phyloP scores from a whole-genome alignment of 2,329 filamentous ascomycete genomes.

The Pseudogymnoascus sp. region DNA sequence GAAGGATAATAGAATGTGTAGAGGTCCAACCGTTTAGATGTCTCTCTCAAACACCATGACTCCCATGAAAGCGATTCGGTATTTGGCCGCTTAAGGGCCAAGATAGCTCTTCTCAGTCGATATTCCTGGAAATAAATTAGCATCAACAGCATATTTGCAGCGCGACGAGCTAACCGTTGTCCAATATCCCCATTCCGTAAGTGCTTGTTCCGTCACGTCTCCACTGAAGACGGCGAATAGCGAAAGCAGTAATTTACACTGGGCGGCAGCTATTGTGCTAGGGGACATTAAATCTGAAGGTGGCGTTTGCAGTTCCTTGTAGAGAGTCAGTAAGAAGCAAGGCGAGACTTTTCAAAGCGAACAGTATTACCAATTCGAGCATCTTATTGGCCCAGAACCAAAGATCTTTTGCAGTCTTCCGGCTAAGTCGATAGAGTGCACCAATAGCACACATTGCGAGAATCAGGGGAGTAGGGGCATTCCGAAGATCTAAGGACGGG shows the following conservation, averaged over 20 bases:
- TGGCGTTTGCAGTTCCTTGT: background rate
- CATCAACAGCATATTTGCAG: no score
- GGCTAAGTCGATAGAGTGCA: conserved; percentile 28
- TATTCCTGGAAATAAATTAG: no score
- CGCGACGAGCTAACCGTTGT: no score
- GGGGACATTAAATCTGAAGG: background rate
- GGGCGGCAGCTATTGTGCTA: background rate
- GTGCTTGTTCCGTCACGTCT: background rate
- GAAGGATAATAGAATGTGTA: background rate
- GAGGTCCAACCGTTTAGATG: background rate
- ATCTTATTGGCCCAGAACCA: conserved; percentile 15
- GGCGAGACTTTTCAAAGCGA: background rate
- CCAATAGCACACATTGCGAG: conserved; percentile 33
- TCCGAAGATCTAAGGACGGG: no score
- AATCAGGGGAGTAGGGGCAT: conserved; percentile 19
- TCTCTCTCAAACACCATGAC: background rate
- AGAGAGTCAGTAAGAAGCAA: background rate
- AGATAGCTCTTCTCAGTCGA: background rate
- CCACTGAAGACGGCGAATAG: background rate
- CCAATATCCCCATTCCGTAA: background rate
- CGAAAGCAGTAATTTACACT: background rate
- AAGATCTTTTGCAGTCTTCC: conserved; percentile 25
- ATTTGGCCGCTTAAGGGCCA: background rate
- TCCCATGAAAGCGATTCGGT: background rate
- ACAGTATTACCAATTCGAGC: background rate